These are phyloP conservation scores for Cyberlindnera samutprakarnensis DNA, from an alignment of 805 yeast genomes.

Conservation along the genomic window DNA sequence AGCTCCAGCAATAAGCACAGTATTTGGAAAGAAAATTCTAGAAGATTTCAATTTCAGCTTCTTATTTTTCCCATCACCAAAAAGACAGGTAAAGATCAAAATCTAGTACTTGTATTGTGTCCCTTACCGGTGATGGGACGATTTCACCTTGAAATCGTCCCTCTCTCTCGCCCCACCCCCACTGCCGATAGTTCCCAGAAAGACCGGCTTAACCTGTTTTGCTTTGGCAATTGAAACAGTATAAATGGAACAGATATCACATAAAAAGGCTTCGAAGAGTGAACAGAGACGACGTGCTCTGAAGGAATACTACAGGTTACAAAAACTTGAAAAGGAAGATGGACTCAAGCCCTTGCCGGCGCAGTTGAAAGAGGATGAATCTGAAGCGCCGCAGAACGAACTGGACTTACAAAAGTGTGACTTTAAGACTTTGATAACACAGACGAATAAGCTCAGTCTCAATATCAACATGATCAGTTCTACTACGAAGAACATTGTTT, in stretches of 20 bases:
- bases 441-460: conserved; percentile 35
- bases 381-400: conserved; percentile 22
- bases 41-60: no score
- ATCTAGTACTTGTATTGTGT: no score
- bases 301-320: conserved; percentile 34
- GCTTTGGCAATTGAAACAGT: no score
- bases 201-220: no score
- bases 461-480: conserved; percentile 46
- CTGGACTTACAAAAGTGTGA: conserved; percentile 22
- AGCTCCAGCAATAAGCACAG: no score
- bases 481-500: conserved; percentile 62
- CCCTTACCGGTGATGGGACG: no score
- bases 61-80: no score
- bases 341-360: neutral
- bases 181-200: no score
- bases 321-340: conserved; percentile 20
- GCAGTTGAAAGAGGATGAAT: conserved; percentile 17
- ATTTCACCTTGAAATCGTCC: no score
- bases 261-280: conserved; percentile 13
- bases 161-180: no score
- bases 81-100: no score
- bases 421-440: conserved; percentile 26
- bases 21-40: no score
- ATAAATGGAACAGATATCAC: conserved; percentile 12
- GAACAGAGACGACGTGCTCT: conserved; percentile 31